These are phyloP conservation scores for Annulohypoxylon maeteangense DNA, from an alignment of 495 filamentous ascomycete species.

Conservation along the genomic window DNA sequence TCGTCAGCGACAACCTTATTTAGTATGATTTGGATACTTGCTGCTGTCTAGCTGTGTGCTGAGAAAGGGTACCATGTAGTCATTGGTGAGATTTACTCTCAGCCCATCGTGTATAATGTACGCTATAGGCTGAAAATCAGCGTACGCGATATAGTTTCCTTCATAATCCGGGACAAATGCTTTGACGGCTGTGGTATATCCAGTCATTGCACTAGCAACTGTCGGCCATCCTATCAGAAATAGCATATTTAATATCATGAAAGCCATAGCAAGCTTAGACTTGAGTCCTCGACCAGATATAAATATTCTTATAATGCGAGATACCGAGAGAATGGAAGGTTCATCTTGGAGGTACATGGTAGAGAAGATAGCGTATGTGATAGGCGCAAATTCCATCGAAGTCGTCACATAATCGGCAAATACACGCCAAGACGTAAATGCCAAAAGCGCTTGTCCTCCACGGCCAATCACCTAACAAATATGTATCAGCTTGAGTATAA, in stretches of 20 bases:
- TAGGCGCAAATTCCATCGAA: constrained; percentile 35
- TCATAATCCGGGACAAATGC: constrained; percentile 33
- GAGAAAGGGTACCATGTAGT: background rate
- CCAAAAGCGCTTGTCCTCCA: constrained; percentile 38
- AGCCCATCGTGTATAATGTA: constrained; percentile 36
- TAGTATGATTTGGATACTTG: too few species aligned
- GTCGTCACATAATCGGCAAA: constrained; percentile 38
- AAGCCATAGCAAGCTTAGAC: constrained; percentile 20
- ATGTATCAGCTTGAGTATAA: background rate
- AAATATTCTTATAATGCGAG: constrained; percentile 1
- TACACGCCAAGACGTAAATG: constrained; percentile 35
- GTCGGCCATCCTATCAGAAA: constrained; percentile 47
- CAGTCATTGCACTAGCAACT: constrained; percentile 47
- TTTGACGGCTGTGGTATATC: constrained; percentile 36
- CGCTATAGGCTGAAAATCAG: constrained; percentile 9
- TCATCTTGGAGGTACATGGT: constrained; percentile 27
- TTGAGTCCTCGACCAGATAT: constrained; percentile 9
- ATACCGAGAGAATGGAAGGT: constrained; percentile 10
- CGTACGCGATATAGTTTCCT: constrained; percentile 24
- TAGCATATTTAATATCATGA: constrained; percentile 27
- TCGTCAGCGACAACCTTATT: too few species aligned
- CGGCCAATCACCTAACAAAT: constrained; percentile 30
- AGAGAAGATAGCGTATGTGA: constrained; percentile 35
- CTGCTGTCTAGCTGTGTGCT: too few species aligned
- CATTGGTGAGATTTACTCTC: constrained; percentile 25